phyloP scores from a whole-genome alignment of 2,329 filamentous ascomycete species.

The Microsporum canis region DNA sequence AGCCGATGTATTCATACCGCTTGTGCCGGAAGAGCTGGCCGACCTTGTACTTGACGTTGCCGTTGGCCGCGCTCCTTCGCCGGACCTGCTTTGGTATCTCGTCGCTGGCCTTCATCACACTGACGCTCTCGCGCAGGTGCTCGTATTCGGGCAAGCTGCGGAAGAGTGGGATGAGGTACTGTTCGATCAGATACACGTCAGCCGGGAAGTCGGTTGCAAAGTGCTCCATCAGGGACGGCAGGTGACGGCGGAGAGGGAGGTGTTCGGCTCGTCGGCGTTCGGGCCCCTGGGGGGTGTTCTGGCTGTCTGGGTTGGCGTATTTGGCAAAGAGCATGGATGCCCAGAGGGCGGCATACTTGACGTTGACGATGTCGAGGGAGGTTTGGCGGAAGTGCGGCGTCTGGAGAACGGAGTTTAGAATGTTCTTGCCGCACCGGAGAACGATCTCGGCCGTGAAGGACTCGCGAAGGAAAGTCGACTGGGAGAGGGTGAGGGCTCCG shows the following conservation, averaged over 20 bases:
- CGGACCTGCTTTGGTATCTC: constrained; percentile 42
- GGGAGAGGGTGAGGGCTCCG: constrained; percentile 31
- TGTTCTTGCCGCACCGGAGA: constrained; percentile 67
- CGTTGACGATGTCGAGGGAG: constrained; percentile 46
- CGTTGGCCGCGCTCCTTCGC: constrained; percentile 24
- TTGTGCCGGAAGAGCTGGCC: constrained; percentile 78
- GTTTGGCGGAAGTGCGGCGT: constrained; percentile 28
- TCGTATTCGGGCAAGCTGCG: constrained; percentile 41
- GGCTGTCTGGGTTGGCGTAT: constrained; percentile 19
- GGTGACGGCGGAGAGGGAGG: constrained; percentile 48
- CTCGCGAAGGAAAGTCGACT: constrained; percentile 48
- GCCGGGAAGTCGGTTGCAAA: constrained; percentile 57
- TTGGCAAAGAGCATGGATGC: constrained; percentile 46
- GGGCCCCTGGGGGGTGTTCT: neutral
- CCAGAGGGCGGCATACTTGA: constrained; percentile 66
- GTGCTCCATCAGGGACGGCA: constrained; percentile 54
- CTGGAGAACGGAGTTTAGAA: constrained; percentile 58
- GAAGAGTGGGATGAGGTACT: constrained; percentile 55
- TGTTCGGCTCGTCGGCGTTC: constrained; percentile 27
- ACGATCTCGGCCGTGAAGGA: constrained; percentile 57
- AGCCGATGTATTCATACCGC: constrained; percentile 65
- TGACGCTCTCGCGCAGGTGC: constrained; percentile 44
- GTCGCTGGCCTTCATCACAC: constrained; percentile 47
- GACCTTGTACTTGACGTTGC: constrained; percentile 53
- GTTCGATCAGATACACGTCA: constrained; percentile 60